phyloP scores from a whole-genome alignment of 2,329 filamentous ascomycete species.

The Hypoxylon sp. region DNA sequence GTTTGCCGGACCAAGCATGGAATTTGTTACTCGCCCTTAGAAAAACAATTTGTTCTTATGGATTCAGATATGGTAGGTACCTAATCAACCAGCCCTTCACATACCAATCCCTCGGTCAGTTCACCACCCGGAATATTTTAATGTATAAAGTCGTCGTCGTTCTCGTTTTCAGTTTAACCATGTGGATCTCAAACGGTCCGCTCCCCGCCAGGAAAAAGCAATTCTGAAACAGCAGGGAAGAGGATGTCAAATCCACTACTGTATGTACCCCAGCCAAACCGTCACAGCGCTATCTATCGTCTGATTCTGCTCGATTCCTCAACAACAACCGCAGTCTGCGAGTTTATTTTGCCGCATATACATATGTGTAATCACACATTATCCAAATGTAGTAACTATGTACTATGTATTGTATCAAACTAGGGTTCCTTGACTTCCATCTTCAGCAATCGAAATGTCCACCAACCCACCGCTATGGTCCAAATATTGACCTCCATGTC shows the following conservation, averaged over 20 bases:
- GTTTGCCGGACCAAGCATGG: neutral
- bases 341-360: neutral
- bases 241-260: slow-evolving; percentile 5
- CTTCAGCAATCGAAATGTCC: slow-evolving; percentile 4
- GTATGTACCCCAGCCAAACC: slow-evolving; percentile 14
- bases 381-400: slow-evolving; percentile 20
- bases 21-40: neutral
- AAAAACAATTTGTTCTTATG: slow-evolving; percentile 15
- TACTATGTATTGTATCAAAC: neutral
- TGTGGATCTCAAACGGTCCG: slow-evolving; percentile 42
- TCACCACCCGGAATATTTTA: slow-evolving; percentile 19
- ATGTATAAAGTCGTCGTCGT: slow-evolving; percentile 4
- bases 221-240: slow-evolving; percentile 50
- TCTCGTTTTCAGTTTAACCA: slow-evolving; percentile 37
- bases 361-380: slow-evolving; percentile 15
- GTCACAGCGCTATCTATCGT: slow-evolving; percentile 42
- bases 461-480: slow-evolving; percentile 39
- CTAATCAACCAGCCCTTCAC: neutral
- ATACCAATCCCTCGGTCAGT: slow-evolving; percentile 10
- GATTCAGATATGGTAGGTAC: slow-evolving; percentile 2
- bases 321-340: slow-evolving; percentile 5
- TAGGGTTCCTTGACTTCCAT: slow-evolving; percentile 13
- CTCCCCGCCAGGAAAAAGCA: slow-evolving; percentile 36
- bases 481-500: slow-evolving; percentile 42
- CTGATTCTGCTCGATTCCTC: slow-evolving; percentile 28